These are phyloP conservation scores for Pythium dissotocum DNA, from an alignment of 352 stramenopile genomes.

Conservation along the genomic window DNA sequence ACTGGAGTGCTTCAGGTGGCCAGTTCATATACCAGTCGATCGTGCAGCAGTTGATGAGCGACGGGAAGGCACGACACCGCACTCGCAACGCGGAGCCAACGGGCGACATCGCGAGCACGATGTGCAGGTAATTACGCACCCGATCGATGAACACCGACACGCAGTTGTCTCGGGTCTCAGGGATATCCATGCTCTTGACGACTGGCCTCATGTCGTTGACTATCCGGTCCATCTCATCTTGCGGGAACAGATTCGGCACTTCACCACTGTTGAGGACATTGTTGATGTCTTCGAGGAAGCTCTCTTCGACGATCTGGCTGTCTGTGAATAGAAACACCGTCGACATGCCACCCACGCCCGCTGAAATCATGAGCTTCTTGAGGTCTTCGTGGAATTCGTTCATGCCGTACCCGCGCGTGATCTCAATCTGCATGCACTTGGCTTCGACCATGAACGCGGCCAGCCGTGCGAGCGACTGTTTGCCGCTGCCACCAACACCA, in stretches of 20 bases:
- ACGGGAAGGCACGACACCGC: constrained; percentile 93
- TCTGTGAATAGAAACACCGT: constrained; percentile 95
- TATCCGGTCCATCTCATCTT: constrained; percentile 94
- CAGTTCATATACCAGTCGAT: constrained; percentile 97
- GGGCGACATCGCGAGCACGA: constrained; percentile 94
- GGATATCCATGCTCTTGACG: constrained; percentile 83
- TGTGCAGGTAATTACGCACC: constrained; percentile 93
- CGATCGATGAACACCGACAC: constrained; percentile 87
- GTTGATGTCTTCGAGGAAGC: constrained; percentile 96
- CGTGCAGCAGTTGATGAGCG: constrained; percentile 95
- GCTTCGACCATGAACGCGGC: constrained; percentile 91
- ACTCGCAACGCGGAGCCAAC: constrained; percentile 92
- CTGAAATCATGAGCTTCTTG: constrained; percentile 92
- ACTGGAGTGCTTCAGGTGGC: constrained; percentile 91
- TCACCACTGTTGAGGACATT: constrained; percentile 96
- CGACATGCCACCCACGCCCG: constrained; percentile 79
- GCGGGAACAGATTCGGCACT: constrained; percentile 93
- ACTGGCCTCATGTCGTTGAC: constrained; percentile 92
- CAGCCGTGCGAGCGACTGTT: constrained; percentile 92
- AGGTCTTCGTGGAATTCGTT: constrained; percentile 93
- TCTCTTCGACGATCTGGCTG: constrained; percentile 94
- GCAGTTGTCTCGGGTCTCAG: constrained; percentile 92
- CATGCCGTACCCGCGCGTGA: constrained; percentile 89
- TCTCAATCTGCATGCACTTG: constrained; percentile 92
- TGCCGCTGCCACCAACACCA: constrained; percentile 93